Conservation (phyloP, 148 eudicot genomes). For the Selenicereus undatus region DNA sequence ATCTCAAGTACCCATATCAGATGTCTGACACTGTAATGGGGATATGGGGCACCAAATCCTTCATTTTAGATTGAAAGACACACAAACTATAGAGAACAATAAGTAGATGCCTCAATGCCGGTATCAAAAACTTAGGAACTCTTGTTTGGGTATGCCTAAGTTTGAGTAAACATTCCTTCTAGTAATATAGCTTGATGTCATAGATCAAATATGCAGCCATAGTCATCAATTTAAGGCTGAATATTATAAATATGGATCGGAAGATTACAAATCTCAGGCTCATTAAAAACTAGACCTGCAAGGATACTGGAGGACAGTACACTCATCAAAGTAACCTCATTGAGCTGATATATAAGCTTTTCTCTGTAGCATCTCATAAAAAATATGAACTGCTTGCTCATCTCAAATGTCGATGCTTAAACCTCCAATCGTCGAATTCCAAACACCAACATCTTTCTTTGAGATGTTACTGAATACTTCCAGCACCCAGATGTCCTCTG, state of each 20-base stretch:
- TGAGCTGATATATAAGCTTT: too few relatives aligned
- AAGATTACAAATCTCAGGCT: constrained; percentile 26
- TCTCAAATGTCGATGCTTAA: constrained; percentile 12
- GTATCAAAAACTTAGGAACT: background rate
- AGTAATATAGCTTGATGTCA: constrained; percentile 12
- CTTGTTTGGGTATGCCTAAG: background rate
- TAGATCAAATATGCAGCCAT: background rate
- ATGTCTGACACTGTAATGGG: background rate
- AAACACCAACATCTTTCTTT: constrained; percentile 26
- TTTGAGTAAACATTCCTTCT: constrained; percentile 1
- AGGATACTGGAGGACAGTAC: too few relatives aligned
- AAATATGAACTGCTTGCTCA: constrained; percentile 9
- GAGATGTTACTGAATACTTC: constrained; percentile 14
- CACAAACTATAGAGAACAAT: too few relatives aligned
- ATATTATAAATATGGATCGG: constrained; percentile 22
- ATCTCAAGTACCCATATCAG: background rate
- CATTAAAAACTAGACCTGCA: constrained; percentile 17
- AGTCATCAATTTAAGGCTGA: constrained; percentile 27
- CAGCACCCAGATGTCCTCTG: too few relatives aligned
- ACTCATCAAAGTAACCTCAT: too few relatives aligned
- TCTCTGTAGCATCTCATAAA: too few relatives aligned
- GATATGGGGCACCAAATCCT: background rate
- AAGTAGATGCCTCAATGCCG: too few relatives aligned
- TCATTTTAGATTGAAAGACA: background rate
- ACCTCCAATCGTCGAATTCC: constrained; percentile 36